These are phyloP conservation scores for carrot (Daucus carota) DNA, from an alignment of 129 eudicot species.

Conservation along the genomic window DH1_v3.0 NC_030389.2:37819001-37819500, in stretches of 20 bases:
- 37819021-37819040: conserved; percentile 91
- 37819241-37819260: neutral
- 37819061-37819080: conserved; percentile 83
- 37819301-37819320: no score
- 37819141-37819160: neutral
- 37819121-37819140: neutral
- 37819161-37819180: neutral
- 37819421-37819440: no score
- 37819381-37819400: no score
- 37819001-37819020: no score
- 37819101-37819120: neutral
- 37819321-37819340: no score
- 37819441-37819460: no score
- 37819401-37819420: no score
- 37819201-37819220: neutral
- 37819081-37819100: conserved; percentile 4
- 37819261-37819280: neutral
- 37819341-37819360: no score
- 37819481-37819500: no score
- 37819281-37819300: neutral
- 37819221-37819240: neutral
- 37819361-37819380: no score
- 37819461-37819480: no score
- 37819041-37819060: conserved; percentile 89
- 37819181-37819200: neutral